Conservation (phyloP, 1,284 basidiomycete genomes). For the Malassezia restricta region DNA sequence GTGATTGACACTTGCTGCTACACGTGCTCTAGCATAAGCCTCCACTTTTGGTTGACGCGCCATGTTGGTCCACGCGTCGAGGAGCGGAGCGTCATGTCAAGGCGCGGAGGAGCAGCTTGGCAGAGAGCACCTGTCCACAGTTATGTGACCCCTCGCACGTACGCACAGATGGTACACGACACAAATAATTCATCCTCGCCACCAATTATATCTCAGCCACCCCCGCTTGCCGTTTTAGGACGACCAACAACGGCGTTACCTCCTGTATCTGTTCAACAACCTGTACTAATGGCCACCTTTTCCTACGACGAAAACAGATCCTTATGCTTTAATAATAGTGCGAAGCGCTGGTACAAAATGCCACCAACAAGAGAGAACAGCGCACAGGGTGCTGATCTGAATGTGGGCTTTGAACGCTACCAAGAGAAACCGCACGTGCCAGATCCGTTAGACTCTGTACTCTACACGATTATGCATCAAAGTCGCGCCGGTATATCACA, state of each 20-base stretch:
- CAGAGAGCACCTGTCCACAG: too few species aligned
- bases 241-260: not conserved
- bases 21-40: not conserved
- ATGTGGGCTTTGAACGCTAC: conserved; percentile 53
- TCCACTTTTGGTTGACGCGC: not conserved
- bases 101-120: too few species aligned
- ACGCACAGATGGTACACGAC: too few species aligned
- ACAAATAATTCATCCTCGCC: too few species aligned
- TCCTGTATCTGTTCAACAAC: conserved; percentile 12
- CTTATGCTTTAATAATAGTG: conserved; percentile 6
- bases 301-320: conserved; percentile 10
- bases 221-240: not conserved
- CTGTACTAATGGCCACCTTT: conserved; percentile 9
- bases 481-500: not conserved
- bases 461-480: conserved; percentile 15
- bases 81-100: too few species aligned
- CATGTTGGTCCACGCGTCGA: too few species aligned
- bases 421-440: conserved; percentile 51
- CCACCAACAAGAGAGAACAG: conserved; percentile 10
- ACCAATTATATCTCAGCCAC: not conserved
- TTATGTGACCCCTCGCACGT: too few species aligned
- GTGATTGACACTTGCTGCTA: not conserved
- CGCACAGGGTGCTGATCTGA: conserved; percentile 31
- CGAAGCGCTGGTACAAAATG: conserved; percentile 11
- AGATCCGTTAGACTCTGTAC: conserved; percentile 20